Evolutionary conservation across 164 flowering plant genomes (phyloP).

Genomic region (Pachysandra terminalis): DNA sequence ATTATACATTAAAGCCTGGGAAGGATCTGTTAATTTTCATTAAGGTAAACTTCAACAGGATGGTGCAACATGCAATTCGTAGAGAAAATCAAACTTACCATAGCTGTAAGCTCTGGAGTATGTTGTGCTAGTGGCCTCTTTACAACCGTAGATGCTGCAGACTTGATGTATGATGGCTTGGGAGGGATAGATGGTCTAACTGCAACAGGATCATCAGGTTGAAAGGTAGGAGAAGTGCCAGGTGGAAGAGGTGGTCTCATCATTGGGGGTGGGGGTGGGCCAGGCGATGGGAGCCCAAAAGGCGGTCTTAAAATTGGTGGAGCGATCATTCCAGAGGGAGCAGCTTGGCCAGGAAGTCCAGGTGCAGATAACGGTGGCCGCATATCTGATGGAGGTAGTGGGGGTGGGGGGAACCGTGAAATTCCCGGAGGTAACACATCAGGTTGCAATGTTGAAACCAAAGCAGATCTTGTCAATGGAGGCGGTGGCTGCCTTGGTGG

Average conservation of each 20-base stretch:
- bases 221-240: slow-evolving; percentile 62
- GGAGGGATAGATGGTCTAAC: slow-evolving; percentile 44
- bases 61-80: neutral
- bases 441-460: slow-evolving; percentile 49
- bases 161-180: slow-evolving; percentile 92
- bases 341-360: slow-evolving; percentile 49
- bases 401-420: slow-evolving; percentile 72
- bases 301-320: slow-evolving; percentile 68
- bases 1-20: neutral
- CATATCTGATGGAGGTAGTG: slow-evolving; percentile 77
- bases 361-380: slow-evolving; percentile 46
- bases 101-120: slow-evolving; percentile 97
- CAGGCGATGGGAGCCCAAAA: slow-evolving; percentile 75
- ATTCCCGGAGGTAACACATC: slow-evolving; percentile 85
- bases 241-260: slow-evolving; percentile 87
- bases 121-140: slow-evolving; percentile 99
- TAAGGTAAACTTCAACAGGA: neutral
- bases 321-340: slow-evolving; percentile 59
- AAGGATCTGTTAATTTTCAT: neutral
- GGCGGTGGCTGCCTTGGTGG: slow-evolving; percentile 60
- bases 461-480: slow-evolving; percentile 38
- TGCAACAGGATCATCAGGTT: slow-evolving; percentile 39
- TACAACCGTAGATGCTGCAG: slow-evolving; percentile 97
- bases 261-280: slow-evolving; percentile 75
- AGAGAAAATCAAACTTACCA: slow-evolving; percentile 50